Evolutionary conservation across 371 early-diverging fungal species (phyloP).

Genomic region (Racocetra persica): DNA sequence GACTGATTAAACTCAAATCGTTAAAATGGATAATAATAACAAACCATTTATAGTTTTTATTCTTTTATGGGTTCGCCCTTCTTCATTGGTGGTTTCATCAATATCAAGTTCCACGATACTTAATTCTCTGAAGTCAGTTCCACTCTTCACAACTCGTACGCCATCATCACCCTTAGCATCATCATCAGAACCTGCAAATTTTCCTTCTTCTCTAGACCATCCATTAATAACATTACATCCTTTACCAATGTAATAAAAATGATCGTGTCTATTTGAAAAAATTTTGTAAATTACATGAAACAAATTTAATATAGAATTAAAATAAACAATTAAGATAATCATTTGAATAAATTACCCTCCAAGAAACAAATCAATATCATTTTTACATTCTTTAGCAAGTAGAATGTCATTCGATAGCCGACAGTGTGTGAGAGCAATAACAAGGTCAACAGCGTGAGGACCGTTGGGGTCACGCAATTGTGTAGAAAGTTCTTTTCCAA

Average conservation of each 20-base stretch:
- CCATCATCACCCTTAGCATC: conserved; percentile 36
- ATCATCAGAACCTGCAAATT: no score
- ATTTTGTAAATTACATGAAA: not conserved
- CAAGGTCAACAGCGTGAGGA: conserved; percentile 57
- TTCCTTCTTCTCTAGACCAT: conserved; percentile 43
- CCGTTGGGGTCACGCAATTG: conserved; percentile 51
- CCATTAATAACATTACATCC: conserved; percentile 52
- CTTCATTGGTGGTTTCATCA: conserved; percentile 36
- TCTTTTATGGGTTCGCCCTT: conserved; percentile 44
- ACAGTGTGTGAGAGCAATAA: conserved; percentile 73
- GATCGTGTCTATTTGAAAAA: conserved; percentile 61
- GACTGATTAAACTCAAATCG: not conserved
- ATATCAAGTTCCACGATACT: conserved; percentile 55
- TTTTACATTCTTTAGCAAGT: conserved; percentile 55
- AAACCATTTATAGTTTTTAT: conserved; percentile 46
- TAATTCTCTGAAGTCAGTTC: conserved; percentile 71
- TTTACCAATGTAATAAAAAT: conserved; percentile 61
- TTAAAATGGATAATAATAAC: not conserved
- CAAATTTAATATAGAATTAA: not conserved
- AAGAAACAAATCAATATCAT: conserved; percentile 65
- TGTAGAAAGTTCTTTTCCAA: conserved; percentile 53
- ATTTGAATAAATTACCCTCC: conserved; percentile 55
- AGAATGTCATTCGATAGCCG: conserved; percentile 66
- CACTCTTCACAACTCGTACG: conserved; percentile 65
- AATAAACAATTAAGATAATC: not conserved